Percentiles rank a stretch among this genome's conserved stretches.
Conservation (phyloP, 192 early-diverging fungal genomes). For the Podila minutissima region DNA sequence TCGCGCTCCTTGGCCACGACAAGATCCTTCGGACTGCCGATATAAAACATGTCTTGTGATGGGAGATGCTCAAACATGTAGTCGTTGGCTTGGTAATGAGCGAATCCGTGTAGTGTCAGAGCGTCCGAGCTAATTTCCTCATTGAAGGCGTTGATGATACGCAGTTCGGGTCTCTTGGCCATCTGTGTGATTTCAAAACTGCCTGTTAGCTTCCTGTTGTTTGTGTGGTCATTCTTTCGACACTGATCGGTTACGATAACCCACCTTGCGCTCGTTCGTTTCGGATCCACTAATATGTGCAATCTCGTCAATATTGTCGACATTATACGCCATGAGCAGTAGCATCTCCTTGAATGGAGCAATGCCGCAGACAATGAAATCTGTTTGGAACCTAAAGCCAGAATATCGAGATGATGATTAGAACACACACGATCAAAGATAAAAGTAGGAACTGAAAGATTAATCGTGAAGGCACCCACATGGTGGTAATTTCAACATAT, state of each 20-base stretch:
- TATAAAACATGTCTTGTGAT: constrained; percentile 87
- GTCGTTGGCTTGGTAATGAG: constrained; percentile 93
- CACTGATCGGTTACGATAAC: background rate
- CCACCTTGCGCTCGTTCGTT: constrained; percentile 40
- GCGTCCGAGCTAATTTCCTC: constrained; percentile 92
- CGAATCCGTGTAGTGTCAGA: constrained; percentile 84
- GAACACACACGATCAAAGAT: too few relatives aligned
- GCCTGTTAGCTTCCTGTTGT: background rate
- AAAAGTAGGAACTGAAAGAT: background rate
- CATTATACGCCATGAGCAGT: constrained; percentile 75
- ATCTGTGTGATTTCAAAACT: constrained; percentile 12
- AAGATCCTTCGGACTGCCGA: constrained; percentile 95
- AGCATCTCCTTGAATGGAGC: constrained; percentile 80
- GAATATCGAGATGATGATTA: background rate
- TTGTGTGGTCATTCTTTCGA: background rate
- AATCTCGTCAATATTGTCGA: constrained; percentile 63
- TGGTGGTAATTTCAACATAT: constrained; percentile 66
- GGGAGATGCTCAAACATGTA: constrained; percentile 82
- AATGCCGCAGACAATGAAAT: constrained; percentile 87
- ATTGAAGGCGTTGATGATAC: constrained; percentile 83
- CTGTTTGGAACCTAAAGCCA: constrained; percentile 73
- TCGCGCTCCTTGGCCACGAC: constrained; percentile 90
- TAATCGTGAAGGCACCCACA: constrained; percentile 15
- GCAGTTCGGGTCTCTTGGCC: constrained; percentile 88
- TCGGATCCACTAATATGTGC: constrained; percentile 57